These are phyloP conservation scores for Erysimum cheiranthoides DNA, from an alignment of 345 rosid species.

Conservation along the genomic window DNA sequence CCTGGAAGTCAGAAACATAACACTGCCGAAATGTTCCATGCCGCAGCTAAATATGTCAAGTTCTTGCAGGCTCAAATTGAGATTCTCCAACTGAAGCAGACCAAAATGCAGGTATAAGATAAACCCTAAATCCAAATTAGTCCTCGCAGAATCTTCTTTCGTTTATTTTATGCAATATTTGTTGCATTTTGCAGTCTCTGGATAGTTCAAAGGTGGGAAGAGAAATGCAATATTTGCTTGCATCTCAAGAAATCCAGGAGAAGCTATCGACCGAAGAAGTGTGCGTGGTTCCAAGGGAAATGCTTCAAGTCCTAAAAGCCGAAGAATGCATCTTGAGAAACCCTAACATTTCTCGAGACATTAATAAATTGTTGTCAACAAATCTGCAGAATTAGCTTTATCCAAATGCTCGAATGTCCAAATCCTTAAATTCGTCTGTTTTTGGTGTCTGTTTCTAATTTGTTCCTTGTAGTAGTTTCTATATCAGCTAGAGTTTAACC, in stretches of 20 bases:
- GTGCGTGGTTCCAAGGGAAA: constrained; percentile 52
- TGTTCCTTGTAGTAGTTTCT: not conserved
- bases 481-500: constrained; percentile 15
- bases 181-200: constrained; percentile 4
- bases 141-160: not conserved
- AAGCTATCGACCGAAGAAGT: constrained; percentile 48
- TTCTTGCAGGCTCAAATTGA: constrained; percentile 71
- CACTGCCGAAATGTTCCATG: constrained; percentile 88
- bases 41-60: constrained; percentile 80
- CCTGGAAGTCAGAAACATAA: constrained; percentile 84
- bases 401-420: not conserved
- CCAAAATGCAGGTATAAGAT: constrained; percentile 28
- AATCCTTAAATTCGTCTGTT: constrained; percentile 12
- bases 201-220: not conserved
- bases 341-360: constrained; percentile 32
- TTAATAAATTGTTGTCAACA: constrained; percentile 25
- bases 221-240: constrained; percentile 44
- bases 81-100: constrained; percentile 50
- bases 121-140: not conserved
- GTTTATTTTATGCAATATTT: not conserved
- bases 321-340: constrained; percentile 31
- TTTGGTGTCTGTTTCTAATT: constrained; percentile 1
- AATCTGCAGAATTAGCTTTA: constrained; percentile 12
- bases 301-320: constrained; percentile 34
- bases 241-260: constrained; percentile 53